Percentiles rank a stretch among this genome's conserved stretches.
phyloP scores from a whole-genome alignment of 2,329 filamentous ascomycete genomes.

The Didymella segeticola region DNA sequence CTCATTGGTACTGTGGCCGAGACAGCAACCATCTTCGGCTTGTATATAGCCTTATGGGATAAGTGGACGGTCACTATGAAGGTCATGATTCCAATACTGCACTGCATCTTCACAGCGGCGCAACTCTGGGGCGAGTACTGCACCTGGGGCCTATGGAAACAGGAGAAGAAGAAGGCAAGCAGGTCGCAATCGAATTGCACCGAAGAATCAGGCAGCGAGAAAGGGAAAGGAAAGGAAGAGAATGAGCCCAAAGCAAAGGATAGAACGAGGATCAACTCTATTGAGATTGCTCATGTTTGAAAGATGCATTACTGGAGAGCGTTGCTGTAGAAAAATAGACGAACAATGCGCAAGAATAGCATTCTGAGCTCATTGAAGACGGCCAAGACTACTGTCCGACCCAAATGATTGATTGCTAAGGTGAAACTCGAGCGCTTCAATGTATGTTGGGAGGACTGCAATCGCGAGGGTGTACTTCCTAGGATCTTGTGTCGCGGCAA shows the following conservation, averaged over 20 bases:
- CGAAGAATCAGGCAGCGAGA: not conserved
- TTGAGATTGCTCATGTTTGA: not conserved
- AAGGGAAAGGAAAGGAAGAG: not conserved
- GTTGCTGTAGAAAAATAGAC: not conserved
- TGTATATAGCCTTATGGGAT: slow-evolving; percentile 5
- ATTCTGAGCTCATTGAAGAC: too few relatives aligned
- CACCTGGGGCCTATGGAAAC: slow-evolving; percentile 13
- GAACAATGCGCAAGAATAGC: not conserved
- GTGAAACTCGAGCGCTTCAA: too few relatives aligned
- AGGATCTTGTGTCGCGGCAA: slow-evolving; percentile 4
- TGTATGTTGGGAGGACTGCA: too few relatives aligned
- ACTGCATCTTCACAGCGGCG: slow-evolving; percentile 13
- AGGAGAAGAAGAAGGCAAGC: slow-evolving; percentile 5
- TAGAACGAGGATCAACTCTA: not conserved
- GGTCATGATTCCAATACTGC: slow-evolving; percentile 11
- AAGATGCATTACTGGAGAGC: not conserved
- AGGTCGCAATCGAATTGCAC: not conserved
- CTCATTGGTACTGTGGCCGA: slow-evolving; percentile 12
- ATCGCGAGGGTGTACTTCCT: too few relatives aligned
- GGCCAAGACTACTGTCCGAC: too few relatives aligned
- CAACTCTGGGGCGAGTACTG: slow-evolving; percentile 18
- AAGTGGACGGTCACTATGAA: slow-evolving; percentile 17
- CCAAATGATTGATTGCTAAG: too few relatives aligned
- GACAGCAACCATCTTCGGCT: slow-evolving; percentile 10
- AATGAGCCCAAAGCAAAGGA: not conserved